phyloP scores from a whole-genome alignment of 78 protist genomes.

The Isochrysis galbana region DNA sequence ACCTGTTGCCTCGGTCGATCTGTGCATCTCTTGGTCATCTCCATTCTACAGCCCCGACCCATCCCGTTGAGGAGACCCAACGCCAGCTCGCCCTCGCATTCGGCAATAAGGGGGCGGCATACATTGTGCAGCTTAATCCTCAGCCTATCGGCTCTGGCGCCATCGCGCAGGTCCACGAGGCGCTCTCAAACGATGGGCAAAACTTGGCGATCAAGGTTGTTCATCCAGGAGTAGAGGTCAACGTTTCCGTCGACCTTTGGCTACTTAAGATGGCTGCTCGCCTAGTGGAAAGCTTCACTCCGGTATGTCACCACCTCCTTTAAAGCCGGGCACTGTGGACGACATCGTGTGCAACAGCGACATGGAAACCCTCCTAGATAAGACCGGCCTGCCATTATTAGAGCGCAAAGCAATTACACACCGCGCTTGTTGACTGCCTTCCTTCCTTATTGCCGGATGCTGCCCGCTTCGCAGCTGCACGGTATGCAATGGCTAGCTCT shows the following conservation, averaged over 20 bases:
- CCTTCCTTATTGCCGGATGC: too few relatives aligned
- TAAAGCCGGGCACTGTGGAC: too few relatives aligned
- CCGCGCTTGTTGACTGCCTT: too few relatives aligned
- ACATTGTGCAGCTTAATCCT: neutral
- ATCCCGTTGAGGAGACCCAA: neutral
- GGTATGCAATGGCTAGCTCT: neutral
- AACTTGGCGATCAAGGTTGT: slow-evolving; percentile 45
- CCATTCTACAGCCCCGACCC: slow-evolving; percentile 26
- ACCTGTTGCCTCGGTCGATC: slow-evolving; percentile 16
- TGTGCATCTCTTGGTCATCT: slow-evolving; percentile 5
- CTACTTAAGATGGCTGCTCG: too few relatives aligned
- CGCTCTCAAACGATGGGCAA: neutral
- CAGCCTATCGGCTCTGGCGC: slow-evolving; percentile 33
- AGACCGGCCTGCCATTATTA: too few relatives aligned
- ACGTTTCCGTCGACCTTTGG: slow-evolving; percentile 14
- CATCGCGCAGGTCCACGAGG: slow-evolving; percentile 57
- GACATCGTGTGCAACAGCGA: too few relatives aligned
- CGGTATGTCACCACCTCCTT: too few relatives aligned
- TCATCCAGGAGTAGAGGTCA: slow-evolving; percentile 35
- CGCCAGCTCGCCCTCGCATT: too few relatives aligned
- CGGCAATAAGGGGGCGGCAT: too few relatives aligned
- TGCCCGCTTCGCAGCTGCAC: slow-evolving; percentile 6
- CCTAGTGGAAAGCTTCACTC: too few relatives aligned
- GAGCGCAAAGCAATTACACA: too few relatives aligned
- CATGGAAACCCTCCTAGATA: too few relatives aligned